Base-by-base conservation (phyloP, 345 rosid species). In the Punica granatum region DNA sequence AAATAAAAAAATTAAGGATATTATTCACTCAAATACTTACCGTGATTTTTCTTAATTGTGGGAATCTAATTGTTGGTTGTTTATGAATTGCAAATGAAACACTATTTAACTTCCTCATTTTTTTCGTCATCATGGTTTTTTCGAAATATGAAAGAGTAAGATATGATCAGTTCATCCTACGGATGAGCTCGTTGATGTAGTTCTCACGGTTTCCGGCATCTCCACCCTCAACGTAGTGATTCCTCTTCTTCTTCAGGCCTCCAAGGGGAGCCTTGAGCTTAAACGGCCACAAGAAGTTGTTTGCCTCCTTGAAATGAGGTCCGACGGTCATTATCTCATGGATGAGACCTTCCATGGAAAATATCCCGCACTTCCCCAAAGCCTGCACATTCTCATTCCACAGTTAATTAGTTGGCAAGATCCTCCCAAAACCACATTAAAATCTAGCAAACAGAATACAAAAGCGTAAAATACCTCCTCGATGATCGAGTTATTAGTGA, bases 271-370 rank as follows among this genome's bases (percentile, higher is more conserved):
- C 92, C 79, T 84, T 88, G 28, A 90, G 81, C 76, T 90, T 82
- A 32, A 90, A 90, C 10, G 95, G 95, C 92, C 97, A 86, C 10
- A 91, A 72, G 79, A 91, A 91, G 81, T 90, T 88, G 76, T 86
- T 88, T 9, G 89, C 95, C 74, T 90, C 92, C 83, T 84, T 84
- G 78, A 87, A 89, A 75, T 84, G 87, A 63, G 86, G 97, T 35
- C 97, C 97, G 36, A 91, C 97, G 0, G 92, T 89, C 88, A 85
- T 68, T 67, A 91, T 91, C 82, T 91, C 97, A 16, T 91, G 97
- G 66, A 89, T 85, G 59, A 91, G 80, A 79, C 87, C 97, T 76
- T 91, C 97, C 34, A 79, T 63, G 53, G 93, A 85, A 75, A 91
- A 80, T 62, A 91, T 85, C 3, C 87, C 88, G 28, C 74, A 63